phyloP scores from a whole-genome alignment of 768 basidiomycete genomes.

The Candolleomyces aberdarensis region DNA sequence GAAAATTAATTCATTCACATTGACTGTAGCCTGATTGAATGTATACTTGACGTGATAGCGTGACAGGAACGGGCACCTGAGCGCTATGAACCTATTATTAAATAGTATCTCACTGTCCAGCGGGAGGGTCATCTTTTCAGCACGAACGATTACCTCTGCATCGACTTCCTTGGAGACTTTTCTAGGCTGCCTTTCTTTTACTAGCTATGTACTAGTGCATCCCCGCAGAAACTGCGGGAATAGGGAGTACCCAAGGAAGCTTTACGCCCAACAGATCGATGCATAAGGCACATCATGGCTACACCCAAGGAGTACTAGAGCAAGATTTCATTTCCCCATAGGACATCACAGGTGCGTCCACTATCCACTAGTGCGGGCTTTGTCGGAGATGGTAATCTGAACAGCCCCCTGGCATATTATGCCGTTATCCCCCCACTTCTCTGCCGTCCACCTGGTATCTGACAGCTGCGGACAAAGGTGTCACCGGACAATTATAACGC shows the following conservation, averaged over 20 bases:
- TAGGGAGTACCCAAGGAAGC: not conserved
- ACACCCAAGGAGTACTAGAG: not conserved
- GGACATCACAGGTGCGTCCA: not conserved
- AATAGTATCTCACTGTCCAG: no score
- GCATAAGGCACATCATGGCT: not conserved
- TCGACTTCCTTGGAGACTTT: no score
- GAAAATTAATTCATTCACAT: no score
- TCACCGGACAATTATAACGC: no score
- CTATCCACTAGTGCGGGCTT: not conserved
- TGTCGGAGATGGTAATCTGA: not conserved
- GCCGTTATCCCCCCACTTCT: not conserved
- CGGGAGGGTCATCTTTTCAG: no score
- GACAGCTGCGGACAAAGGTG: not conserved
- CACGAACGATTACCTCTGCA: no score
- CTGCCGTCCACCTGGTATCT: not conserved
- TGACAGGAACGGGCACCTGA: no score
- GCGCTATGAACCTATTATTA: no score
- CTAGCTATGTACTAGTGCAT: no score
- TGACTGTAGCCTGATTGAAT: no score
- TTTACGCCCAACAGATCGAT: not conserved
- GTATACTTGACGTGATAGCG: no score
- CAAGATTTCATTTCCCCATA: not conserved
- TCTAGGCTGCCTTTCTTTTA: no score
- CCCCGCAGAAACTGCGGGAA: not conserved
- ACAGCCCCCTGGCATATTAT: not conserved